Conservation (phyloP, 1,139 yeast species). For the Candida smagusa region DNA sequence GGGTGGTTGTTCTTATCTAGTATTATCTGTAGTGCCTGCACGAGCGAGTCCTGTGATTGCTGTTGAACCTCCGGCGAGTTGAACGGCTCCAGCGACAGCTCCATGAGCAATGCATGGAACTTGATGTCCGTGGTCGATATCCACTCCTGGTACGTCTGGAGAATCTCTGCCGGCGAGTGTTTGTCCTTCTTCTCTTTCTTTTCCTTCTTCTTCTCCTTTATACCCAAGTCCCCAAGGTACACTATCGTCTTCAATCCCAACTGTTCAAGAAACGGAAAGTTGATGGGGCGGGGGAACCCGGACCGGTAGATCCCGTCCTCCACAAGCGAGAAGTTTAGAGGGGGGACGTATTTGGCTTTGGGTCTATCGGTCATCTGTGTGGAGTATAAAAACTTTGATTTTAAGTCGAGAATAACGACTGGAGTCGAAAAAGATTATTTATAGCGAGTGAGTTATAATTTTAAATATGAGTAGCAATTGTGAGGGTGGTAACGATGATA, state of each 20-base stretch:
- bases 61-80: slow-evolving; percentile 45
- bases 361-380: slow-evolving; percentile 4
- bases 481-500: too few species aligned
- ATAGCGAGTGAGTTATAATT: too few species aligned
- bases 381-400: too few species aligned
- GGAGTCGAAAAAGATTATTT: too few species aligned
- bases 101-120: slow-evolving; percentile 62
- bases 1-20: slow-evolving; percentile 78
- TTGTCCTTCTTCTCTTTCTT: slow-evolving; percentile 26
- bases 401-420: too few species aligned
- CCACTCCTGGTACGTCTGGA: slow-evolving; percentile 59
- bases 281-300: slow-evolving; percentile 89
- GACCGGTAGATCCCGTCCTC: slow-evolving; percentile 85
- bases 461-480: too few species aligned
- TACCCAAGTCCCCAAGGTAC: slow-evolving; percentile 69
- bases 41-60: slow-evolving; percentile 47
- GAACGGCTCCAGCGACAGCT: slow-evolving; percentile 74
- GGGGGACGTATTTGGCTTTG: slow-evolving; percentile 61
- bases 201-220: slow-evolving; percentile 33
- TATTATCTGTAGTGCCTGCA: slow-evolving; percentile 60
- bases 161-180: slow-evolving; percentile 37
- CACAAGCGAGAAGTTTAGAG: slow-evolving; percentile 83
- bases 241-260: slow-evolving; percentile 74
- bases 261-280: slow-evolving; percentile 72
- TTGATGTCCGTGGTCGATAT: slow-evolving; percentile 53